phyloP scores from a whole-genome alignment of 2,329 filamentous ascomycete genomes.

The Penicillium sp. region DNA sequence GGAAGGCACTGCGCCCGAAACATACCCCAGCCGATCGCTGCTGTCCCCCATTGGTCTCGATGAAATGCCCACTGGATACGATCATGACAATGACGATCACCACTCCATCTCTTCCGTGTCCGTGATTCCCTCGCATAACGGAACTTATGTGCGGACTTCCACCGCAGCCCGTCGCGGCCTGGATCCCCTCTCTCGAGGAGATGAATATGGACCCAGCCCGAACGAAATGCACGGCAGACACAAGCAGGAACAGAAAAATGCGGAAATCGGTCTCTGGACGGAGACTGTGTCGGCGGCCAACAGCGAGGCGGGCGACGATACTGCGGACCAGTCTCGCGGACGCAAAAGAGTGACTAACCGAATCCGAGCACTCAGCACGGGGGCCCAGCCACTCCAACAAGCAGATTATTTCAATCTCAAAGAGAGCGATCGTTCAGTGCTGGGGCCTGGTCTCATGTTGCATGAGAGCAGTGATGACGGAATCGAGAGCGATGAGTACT shows the following conservation, averaged over 20 bases:
- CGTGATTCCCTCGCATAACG: conserved; percentile 47
- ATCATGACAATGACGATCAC: conserved; percentile 30
- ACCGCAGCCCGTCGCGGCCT: conserved; percentile 51
- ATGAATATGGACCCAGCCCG: conserved; percentile 52
- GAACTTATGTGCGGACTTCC: conserved; percentile 49
- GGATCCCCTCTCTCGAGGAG: conserved; percentile 51
- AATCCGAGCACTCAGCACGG: conserved; percentile 53
- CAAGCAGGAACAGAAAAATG: conserved; percentile 55
- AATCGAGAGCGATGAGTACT: conserved; percentile 46
- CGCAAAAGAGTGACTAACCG: conserved; percentile 33
- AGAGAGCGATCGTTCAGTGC: conserved; percentile 47
- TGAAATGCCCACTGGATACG: conserved; percentile 34
- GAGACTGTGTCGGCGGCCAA: conserved; percentile 53
- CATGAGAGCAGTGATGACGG: conserved; percentile 50
- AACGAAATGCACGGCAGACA: conserved; percentile 55
- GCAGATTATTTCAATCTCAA: conserved; percentile 41
- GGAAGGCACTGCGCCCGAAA: conserved; percentile 26
- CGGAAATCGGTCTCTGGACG: conserved; percentile 59
- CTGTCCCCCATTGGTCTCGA: conserved; percentile 39
- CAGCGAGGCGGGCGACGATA: conserved; percentile 43
- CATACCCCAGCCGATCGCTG: conserved; percentile 41
- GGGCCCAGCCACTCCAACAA: conserved; percentile 38
- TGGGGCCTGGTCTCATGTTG: conserved; percentile 56
- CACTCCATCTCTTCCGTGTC: conserved; percentile 26
- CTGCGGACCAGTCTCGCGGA: conserved; percentile 26